Base-by-base conservation (phyloP, 148 eudicot genomes). In the Arbutus unedo region DNA sequence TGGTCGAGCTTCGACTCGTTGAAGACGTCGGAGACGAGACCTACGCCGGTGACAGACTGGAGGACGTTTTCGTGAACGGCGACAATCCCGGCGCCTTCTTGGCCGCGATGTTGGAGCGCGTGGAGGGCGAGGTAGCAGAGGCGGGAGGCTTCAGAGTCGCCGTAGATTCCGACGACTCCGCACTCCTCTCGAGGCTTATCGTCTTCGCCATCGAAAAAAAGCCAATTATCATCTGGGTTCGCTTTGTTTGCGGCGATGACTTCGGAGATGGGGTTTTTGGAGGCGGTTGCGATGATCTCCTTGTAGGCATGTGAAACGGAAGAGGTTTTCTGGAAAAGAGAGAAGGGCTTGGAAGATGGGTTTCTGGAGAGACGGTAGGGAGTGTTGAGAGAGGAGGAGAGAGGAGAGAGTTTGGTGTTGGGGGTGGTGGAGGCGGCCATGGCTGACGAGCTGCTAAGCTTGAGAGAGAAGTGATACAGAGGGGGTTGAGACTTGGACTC, bases 61-160 rank as follows among this genome's bases (percentile, higher is more conserved):
- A 91, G 82, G 13, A 91, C 83, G 50, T 85, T 82, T 23, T 89
- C 84, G 38, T 86, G 23, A 10, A 88, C 93, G 4, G 93, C 59
- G 7, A 92, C 97, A 3, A 92, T 93, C 0, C 97, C 95, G 0
- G 97, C 93, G 19, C 97, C 97, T 57, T 93, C 97, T 60, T 92
- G 97, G 8, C 97, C 97, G 6, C 95, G 90, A 79, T 93, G 97
- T 38, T 93, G 97, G 0, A 93, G 91, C 0, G 97, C 95, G 57
- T 93, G 97, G 8, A 93, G 87, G 3, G 95, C 89, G 14, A 90
- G 81, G 80, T 90, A 90, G 77, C 88, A 85, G 60, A 90, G 79
- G 16, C 90, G 83, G 38, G 92, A 86, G 48, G 92, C 89, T 16
- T 90, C 92, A 2, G 88, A 81, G 85, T 90, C 92, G 68, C 90